These are phyloP conservation scores for Onygenales sp. DNA, from an alignment of 2,329 filamentous ascomycete genomes.

Conservation along the genomic window DNA sequence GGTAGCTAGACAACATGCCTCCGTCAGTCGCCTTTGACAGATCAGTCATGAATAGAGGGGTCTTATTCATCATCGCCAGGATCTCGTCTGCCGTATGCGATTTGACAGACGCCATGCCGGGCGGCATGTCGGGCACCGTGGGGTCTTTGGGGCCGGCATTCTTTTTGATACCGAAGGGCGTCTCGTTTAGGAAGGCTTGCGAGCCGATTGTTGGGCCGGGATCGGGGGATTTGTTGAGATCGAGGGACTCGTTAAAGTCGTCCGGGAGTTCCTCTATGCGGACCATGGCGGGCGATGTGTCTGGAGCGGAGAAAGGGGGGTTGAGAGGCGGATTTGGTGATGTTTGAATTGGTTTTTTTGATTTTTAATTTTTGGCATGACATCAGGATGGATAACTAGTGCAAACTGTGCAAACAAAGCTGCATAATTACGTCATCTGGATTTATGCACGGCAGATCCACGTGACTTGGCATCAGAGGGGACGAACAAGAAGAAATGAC, in stretches of 20 bases:
- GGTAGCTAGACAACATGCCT: slow-evolving; percentile 23
- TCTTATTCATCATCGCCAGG: slow-evolving; percentile 55
- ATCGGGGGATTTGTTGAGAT: slow-evolving; percentile 29
- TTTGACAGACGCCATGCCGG: slow-evolving; percentile 48
- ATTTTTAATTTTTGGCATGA: background rate
- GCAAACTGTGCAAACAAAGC: background rate
- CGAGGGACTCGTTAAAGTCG: slow-evolving; percentile 39
- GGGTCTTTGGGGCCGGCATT: slow-evolving; percentile 26
- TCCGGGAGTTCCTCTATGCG: slow-evolving; percentile 42
- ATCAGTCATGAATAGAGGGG: slow-evolving; percentile 92
- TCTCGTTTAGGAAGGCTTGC: slow-evolving; percentile 19
- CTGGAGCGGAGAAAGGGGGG: background rate
- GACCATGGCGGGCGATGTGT: slow-evolving; percentile 36
- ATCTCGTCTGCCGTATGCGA: slow-evolving; percentile 52
- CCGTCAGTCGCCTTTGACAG: slow-evolving; percentile 55
- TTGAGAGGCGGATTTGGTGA: background rate
- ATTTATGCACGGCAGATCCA: too few species aligned
- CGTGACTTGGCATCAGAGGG: too few species aligned
- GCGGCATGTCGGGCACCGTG: slow-evolving; percentile 43
- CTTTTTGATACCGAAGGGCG: slow-evolving; percentile 31
- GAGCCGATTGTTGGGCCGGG: slow-evolving; percentile 2
- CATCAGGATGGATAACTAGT: background rate
- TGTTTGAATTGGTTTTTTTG: background rate
- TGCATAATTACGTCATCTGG: background rate
- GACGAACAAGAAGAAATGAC: too few species aligned